Base-by-base conservation (phyloP, 306 rosid species). In the Quercus bicolor region DNA sequence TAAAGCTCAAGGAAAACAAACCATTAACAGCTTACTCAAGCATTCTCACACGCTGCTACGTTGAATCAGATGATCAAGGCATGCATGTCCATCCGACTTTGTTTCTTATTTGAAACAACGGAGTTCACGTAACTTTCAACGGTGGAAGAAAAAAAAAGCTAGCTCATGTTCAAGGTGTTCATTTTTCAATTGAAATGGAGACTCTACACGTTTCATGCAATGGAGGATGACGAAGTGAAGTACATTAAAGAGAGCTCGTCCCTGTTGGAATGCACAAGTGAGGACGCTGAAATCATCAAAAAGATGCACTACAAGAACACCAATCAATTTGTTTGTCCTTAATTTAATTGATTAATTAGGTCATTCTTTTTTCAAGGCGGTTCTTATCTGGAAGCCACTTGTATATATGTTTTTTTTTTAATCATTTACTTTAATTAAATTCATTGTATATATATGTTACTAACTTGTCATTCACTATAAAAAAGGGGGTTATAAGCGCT, bases 41-140 rank as follows among this genome's bases (percentile, higher is more conserved):
- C 98, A 88, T 83, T 90, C 98, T 88, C 93, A 83, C 78, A 82
- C 91, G 54, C 82, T 92, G 77, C 89, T 94, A 60, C 88, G 97
- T 48, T 89, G 87, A 92, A 12, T 51, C 34, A 55, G 65, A 77
- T 40, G 45, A 8, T 77, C 10, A 48, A 10, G 26, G 72, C 72
- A 66, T 34, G 52, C 20, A 37, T 21, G 26, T n/a, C 72, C 45
- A 13, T 23, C 68, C 1, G 28, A 14, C 8, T 13, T 1, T 12
- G 8, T 61, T 3, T 18, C 21, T 64, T 29, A 16, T 28, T 64
- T 11, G 45, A 7, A 10, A 64, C 40, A 29, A 64, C n/a, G 9
- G 8, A 26, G 65, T 66, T 3, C 72, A 68, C n/a, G 72, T 16
- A 34, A n/a, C 26, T 33, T 23, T 13, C 52, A 18, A 15, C 14